These are phyloP conservation scores for Xylaria nigripes DNA, from an alignment of 495 filamentous ascomycete genomes.

Conservation along the genomic window DNA sequence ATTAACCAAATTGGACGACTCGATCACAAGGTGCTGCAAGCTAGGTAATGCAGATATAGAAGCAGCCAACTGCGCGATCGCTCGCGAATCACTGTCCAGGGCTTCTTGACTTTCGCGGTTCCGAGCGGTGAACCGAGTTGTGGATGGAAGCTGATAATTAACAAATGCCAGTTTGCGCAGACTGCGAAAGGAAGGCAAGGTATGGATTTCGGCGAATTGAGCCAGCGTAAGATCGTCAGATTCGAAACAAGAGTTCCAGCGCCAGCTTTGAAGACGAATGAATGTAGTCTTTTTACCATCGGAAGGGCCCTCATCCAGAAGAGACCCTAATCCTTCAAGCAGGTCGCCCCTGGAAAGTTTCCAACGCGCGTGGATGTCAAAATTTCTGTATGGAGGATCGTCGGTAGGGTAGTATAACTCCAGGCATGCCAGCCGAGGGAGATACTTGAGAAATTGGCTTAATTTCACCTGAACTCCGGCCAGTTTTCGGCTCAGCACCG, in stretches of 20 bases:
- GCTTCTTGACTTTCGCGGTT: slow-evolving; percentile 19
- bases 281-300: neutral
- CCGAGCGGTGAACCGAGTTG: slow-evolving; percentile 22
- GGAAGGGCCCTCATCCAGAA: slow-evolving; percentile 18
- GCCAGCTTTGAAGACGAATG: slow-evolving; percentile 56
- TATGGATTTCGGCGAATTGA: slow-evolving; percentile 45
- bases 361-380: slow-evolving; percentile 49
- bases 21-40: slow-evolving; percentile 56
- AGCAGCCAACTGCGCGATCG: slow-evolving; percentile 43
- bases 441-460: slow-evolving; percentile 29
- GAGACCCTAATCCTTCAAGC: slow-evolving; percentile 44
- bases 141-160: slow-evolving; percentile 50
- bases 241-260: slow-evolving; percentile 66
- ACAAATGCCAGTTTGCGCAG: slow-evolving; percentile 55
- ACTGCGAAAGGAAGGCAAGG: slow-evolving; percentile 47
- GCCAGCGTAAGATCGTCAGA: slow-evolving; percentile 40
- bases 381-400: slow-evolving; percentile 45
- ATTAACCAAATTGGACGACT: slow-evolving; percentile 58
- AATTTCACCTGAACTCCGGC: slow-evolving; percentile 36
- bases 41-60: slow-evolving; percentile 53
- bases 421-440: slow-evolving; percentile 44
- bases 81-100: slow-evolving; percentile 22
- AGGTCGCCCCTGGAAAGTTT: slow-evolving; percentile 48
- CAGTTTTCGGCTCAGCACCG: slow-evolving; percentile 22
- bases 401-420: slow-evolving; percentile 49